Conservation (phyloP, 495 filamentous ascomycete species). For the Aspergillus olivimuriae region DNA sequence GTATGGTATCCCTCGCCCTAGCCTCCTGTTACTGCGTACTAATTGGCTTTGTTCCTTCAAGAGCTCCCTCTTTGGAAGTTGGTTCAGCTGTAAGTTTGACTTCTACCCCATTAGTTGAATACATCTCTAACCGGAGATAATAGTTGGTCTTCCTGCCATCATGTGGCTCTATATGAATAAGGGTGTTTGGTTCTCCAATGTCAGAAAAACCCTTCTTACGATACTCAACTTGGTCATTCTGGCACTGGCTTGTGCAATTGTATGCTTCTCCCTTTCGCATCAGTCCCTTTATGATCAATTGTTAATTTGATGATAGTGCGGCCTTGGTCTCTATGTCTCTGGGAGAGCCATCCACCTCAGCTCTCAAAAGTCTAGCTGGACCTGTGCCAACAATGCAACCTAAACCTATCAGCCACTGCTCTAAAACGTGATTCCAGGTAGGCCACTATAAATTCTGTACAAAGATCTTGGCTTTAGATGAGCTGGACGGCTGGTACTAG, state of each 20-base stretch:
- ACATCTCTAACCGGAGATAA: not conserved
- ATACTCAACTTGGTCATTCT: constrained; percentile 28
- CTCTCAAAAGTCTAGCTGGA: constrained; percentile 22
- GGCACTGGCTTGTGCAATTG: constrained; percentile 28
- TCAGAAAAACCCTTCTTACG: constrained; percentile 26
- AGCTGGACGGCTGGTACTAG: too few relatives aligned
- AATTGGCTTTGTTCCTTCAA: constrained; percentile 13
- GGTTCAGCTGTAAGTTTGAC: constrained; percentile 34
- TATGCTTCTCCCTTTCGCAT: constrained; percentile 13
- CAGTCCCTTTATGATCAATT: not conserved
- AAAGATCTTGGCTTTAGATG: too few relatives aligned
- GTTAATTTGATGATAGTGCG: constrained; percentile 23
- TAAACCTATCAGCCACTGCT: too few relatives aligned
- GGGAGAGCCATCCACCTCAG: constrained; percentile 30
- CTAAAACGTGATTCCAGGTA: too few relatives aligned
- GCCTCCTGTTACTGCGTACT: not conserved
- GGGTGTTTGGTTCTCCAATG: constrained; percentile 23
- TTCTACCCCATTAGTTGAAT: not conserved
- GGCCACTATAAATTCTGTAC: too few relatives aligned
- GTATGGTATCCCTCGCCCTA: constrained; percentile 12
- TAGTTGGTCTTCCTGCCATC: constrained; percentile 32
- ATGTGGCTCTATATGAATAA: constrained; percentile 39
- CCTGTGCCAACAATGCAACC: constrained; percentile 31
- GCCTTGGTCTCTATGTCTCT: constrained; percentile 35
- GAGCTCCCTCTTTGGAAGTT: constrained; percentile 32